A percentile compares a stretch with the other conserved stretches of the same genome.
phyloP scores from a whole-genome alignment of 495 filamentous ascomycete species.

The Jackrogersella minutella region DNA sequence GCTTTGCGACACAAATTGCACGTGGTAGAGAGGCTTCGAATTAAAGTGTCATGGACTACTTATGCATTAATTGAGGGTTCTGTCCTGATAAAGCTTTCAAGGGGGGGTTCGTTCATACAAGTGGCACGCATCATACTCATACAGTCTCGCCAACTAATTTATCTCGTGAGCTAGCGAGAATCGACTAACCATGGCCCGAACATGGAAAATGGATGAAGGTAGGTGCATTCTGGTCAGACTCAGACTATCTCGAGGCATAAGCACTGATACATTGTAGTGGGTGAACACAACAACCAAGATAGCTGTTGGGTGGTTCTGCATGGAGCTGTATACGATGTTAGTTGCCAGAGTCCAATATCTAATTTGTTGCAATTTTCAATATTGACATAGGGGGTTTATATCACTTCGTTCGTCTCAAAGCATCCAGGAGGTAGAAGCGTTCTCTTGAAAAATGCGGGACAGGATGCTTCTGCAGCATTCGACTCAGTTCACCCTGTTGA shows the following conservation, averaged over 20 bases:
- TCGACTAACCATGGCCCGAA: conserved; percentile 9
- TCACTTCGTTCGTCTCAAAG: conserved; percentile 69
- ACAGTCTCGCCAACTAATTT: not conserved
- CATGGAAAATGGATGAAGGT: conserved; percentile 30
- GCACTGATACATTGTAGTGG: conserved; percentile 49
- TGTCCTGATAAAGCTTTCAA: not conserved
- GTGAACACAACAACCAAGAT: conserved; percentile 68
- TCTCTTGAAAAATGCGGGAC: conserved; percentile 75
- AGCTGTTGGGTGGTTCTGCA: conserved; percentile 83
- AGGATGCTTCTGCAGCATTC: conserved; percentile 81
- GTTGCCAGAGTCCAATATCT: conserved; percentile 40
- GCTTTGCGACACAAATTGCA: not conserved
- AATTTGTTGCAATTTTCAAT: conserved; percentile 13
- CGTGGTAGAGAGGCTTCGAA: not conserved
- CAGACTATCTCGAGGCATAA: not conserved
- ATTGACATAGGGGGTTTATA: conserved; percentile 11
- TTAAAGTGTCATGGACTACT: not conserved
- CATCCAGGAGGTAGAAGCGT: conserved; percentile 83
- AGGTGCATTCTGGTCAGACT: not conserved
- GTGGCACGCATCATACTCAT: not conserved
- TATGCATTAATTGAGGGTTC: conserved; percentile 16
- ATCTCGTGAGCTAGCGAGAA: not conserved
- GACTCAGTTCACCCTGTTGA: conserved; percentile 81
- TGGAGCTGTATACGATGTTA: conserved; percentile 78
- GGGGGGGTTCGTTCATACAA: not conserved